Percentiles rank a stretch among this genome's conserved stretches.
phyloP scores from a whole-genome alignment of 371 early-diverging fungal genomes.

The Conidiobolus incongruus region DNA sequence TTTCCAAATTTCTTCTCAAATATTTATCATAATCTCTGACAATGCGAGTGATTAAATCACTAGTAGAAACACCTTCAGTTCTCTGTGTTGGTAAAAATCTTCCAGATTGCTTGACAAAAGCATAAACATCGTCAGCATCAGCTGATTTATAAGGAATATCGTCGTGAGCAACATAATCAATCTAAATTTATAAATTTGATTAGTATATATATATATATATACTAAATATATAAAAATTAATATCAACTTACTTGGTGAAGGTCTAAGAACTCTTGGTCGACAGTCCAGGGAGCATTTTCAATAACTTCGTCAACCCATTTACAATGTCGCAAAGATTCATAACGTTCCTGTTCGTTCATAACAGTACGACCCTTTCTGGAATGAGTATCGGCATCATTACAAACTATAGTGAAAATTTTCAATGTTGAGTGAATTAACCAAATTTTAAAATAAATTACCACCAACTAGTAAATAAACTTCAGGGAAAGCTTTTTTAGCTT shows the following conservation, averaged over 20 bases:
- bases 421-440: too few species aligned
- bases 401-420: slow-evolving; percentile 19
- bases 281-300: slow-evolving; percentile 72
- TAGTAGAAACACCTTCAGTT: slow-evolving; percentile 88
- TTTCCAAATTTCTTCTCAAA: slow-evolving; percentile 73
- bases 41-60: slow-evolving; percentile 85
- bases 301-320: slow-evolving; percentile 92
- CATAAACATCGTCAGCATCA: slow-evolving; percentile 81
- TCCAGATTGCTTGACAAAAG: slow-evolving; percentile 71
- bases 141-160: slow-evolving; percentile 73
- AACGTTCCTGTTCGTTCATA: slow-evolving; percentile 67
- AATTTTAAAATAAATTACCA: slow-evolving; percentile 18
- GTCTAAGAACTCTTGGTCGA: slow-evolving; percentile 72
- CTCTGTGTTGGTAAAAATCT: slow-evolving; percentile 78
- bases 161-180: slow-evolving; percentile 97
- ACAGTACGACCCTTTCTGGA: slow-evolving; percentile 83
- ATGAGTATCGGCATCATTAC: slow-evolving; percentile 66
- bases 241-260: slow-evolving; percentile 28
- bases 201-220: background rate
- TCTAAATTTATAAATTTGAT: slow-evolving; percentile 13
- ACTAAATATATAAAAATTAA: background rate
- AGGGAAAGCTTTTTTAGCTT: slow-evolving; percentile 80
- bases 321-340: slow-evolving; percentile 81
- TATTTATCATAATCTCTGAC: slow-evolving; percentile 89
- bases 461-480: slow-evolving; percentile 76